These are phyloP conservation scores for Solanum aculeatissimum DNA, from an alignment of 305 asterid genomes.

Conservation along the genomic window DNA sequence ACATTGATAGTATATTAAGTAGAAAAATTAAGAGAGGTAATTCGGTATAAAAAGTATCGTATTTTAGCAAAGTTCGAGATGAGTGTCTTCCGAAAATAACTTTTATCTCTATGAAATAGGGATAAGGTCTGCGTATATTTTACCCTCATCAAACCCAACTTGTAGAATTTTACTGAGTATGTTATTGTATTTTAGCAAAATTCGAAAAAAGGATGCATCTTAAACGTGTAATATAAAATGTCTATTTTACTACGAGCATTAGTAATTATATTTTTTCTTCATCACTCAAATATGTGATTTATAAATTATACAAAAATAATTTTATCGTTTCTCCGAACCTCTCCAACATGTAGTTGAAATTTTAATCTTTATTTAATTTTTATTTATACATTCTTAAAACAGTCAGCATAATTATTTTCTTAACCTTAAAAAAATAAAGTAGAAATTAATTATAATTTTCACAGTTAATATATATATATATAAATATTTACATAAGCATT, in stretches of 20 bases:
- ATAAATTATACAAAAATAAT: background rate
- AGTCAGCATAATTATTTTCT: background rate
- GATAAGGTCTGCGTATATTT: too few species aligned
- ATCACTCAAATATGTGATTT: background rate
- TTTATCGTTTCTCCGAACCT: background rate
- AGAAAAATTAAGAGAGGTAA: background rate
- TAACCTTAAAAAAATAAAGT: background rate
- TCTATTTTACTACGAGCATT: background rate
- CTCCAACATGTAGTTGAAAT: background rate
- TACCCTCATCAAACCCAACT: too few species aligned
- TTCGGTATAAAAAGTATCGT: background rate
- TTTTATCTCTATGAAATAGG: too few species aligned
- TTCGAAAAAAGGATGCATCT: accelerated
- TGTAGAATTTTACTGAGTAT: too few species aligned
- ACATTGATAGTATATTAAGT: background rate
- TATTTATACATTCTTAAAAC: background rate
- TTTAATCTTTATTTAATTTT: background rate
- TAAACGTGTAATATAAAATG: background rate
- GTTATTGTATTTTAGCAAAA: background rate
- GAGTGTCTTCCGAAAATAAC: too few species aligned
- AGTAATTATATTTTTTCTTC: background rate
- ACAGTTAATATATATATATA: background rate
- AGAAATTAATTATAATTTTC: background rate
- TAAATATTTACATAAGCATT: background rate
- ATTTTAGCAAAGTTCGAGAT: accelerated